Base-by-base conservation (phyloP, 2,329 filamentous ascomycete genomes). In the Sarocladium oryzae region DNA sequence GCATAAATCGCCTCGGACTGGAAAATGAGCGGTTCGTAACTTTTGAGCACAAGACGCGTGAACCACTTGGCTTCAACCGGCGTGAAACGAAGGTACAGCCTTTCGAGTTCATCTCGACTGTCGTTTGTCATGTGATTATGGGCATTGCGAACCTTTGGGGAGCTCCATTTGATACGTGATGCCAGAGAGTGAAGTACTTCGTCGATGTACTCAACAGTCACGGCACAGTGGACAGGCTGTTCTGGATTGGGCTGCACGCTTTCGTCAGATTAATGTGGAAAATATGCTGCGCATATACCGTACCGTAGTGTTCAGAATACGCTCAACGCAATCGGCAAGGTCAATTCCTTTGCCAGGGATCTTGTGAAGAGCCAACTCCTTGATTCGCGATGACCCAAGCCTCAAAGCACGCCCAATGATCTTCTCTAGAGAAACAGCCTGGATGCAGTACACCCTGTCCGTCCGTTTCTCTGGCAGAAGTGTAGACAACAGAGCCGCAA, bases 1-100 rank as follows among this genome's bases (percentile, higher is more conserved):
- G 70, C 69, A 43, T 87, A 74, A 0, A 88, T 67, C 16, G 77
- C 64, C 1, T 65, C 56, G 6, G 71, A 67, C 20, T 89, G 81
- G 2, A 95, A 61, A 2, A 77, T 63, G 0, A 91, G 72, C 0
- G 86, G 85, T n/a, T 77, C 74, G 53, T 85, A 88, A 55, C 84
- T 79, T 61, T 95, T 93, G 24, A 95, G 71, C 5, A 96, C 74
- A 26, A 96, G 71, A 3, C 91, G 78, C 0, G 88, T 88, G 10
- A 96, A 75, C 91, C 91, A 96, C 68, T 96, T 96, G 3, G 84
- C 86, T 61, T 95, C 88, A 38, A 74, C 72, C 2, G 88, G 79
- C 41, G 73, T 73, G 9, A 89, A 62, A 7, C 79, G 77, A 26
- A 68, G 70, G 59, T 86, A 87, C 1, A 91, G 61, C 0, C 64